Evolutionary conservation across 768 basidiomycete species (phyloP).

Genomic region (Galerina sulciceps): DNA sequence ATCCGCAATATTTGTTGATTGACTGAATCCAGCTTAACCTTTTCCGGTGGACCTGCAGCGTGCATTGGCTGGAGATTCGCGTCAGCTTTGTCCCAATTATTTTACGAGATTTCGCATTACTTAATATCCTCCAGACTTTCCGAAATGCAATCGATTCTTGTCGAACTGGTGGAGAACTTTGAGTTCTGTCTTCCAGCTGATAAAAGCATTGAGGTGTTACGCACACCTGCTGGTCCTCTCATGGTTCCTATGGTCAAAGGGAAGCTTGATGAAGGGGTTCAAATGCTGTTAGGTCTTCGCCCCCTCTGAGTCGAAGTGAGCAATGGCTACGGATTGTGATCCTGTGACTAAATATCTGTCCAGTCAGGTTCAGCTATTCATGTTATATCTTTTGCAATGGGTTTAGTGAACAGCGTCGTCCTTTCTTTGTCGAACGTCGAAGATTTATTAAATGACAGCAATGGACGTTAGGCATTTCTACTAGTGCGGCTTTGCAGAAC

Average conservation of each 20-base stretch:
- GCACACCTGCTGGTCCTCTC: slow-evolving; percentile 11
- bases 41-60: slow-evolving; percentile 13
- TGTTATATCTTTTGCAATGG: too few relatives aligned
- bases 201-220: slow-evolving; percentile 12
- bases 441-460: too few relatives aligned
- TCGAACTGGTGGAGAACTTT: slow-evolving; percentile 12
- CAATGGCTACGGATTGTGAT: too few relatives aligned
- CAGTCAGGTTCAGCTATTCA: too few relatives aligned
- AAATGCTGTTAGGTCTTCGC: slow-evolving; percentile 12
- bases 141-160: slow-evolving; percentile 13
- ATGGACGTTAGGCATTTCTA: too few relatives aligned
- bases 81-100: background rate
- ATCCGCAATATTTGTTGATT: too few relatives aligned
- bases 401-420: too few relatives aligned
- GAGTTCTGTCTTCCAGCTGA: slow-evolving; percentile 10
- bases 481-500: too few relatives aligned
- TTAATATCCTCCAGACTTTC: background rate
- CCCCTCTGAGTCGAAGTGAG: slow-evolving; percentile 1
- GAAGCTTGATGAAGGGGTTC: slow-evolving; percentile 9
- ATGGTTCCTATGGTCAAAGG: slow-evolving; percentile 16
- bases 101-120: background rate
- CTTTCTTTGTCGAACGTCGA: too few relatives aligned
- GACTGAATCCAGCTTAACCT: background rate
- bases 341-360: too few relatives aligned
- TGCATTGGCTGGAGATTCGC: slow-evolving; percentile 17